Evolutionary conservation across 2,329 filamentous ascomycete genomes (phyloP).

Genomic region (Coniochaeta sp.): DNA sequence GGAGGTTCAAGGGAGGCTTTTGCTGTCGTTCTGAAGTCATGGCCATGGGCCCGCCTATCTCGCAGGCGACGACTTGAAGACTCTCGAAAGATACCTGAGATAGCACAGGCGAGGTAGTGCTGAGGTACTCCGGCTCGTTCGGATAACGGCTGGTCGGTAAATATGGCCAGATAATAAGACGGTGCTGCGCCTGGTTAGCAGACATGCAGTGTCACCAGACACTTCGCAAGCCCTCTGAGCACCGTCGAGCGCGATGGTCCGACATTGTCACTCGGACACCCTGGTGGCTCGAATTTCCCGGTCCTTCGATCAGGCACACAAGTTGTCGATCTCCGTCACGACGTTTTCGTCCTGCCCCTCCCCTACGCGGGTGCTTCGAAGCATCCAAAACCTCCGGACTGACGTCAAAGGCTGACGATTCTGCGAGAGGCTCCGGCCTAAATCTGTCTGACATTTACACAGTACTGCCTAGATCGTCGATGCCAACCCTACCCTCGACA

Average conservation of each 20-base stretch:
- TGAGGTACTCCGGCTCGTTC: slow-evolving; percentile 9
- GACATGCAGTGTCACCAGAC: slow-evolving; percentile 7
- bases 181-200: slow-evolving; percentile 10
- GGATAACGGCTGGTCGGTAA: slow-evolving; percentile 6
- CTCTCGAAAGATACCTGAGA: no score
- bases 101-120: background rate
- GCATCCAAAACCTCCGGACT: background rate
- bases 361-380: background rate
- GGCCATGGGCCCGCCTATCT: background rate
- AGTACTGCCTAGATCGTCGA: background rate
- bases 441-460: background rate
- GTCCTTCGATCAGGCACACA: background rate
- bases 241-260: background rate
- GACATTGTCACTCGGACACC: background rate
- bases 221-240: background rate
- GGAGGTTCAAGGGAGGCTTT: background rate
- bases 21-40: background rate
- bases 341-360: background rate
- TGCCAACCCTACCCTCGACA: background rate
- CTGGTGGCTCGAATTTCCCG: background rate
- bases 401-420: background rate
- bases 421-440: background rate
- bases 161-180: slow-evolving; percentile 12
- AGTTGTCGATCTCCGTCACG: background rate
- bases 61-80: background rate